Conservation (phyloP, 2,329 filamentous ascomycete species). For the Cryphonectria parasitica region DNA sequence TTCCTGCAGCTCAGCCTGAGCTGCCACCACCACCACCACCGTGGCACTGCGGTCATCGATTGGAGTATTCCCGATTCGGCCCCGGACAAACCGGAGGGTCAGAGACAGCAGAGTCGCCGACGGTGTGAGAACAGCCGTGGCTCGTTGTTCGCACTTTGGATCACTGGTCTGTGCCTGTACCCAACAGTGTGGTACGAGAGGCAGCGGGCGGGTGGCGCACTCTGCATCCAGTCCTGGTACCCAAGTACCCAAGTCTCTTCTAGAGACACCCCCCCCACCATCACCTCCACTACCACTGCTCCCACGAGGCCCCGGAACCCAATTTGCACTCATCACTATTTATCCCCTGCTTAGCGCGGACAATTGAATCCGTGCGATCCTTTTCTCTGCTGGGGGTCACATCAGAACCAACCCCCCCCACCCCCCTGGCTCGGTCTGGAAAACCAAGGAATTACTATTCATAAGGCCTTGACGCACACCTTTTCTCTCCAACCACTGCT, state of each 20-base stretch:
- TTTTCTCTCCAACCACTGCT: conserved; percentile 25
- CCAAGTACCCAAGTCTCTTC: conserved; percentile 20
- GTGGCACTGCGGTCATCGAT: conserved; percentile 7
- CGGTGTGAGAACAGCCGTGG: conserved; percentile 28
- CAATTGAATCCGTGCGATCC: conserved; percentile 9
- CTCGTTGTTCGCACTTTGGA: conserved; percentile 27
- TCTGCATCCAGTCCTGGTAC: neutral
- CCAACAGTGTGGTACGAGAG: neutral
- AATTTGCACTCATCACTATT: conserved; percentile 5
- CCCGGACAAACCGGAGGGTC: conserved; percentile 9
- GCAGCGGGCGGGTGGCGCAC: conserved; percentile 7
- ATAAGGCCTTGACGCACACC: conserved; percentile 30
- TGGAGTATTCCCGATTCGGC: conserved; percentile 7
- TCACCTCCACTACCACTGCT: neutral
- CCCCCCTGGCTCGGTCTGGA: neutral
- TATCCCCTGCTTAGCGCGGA: conserved; percentile 18
- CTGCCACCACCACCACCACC: neutral
- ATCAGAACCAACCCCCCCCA: conserved; percentile 6
- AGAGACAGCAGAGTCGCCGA: conserved; percentile 10
- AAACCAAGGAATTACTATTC: conserved; percentile 19
- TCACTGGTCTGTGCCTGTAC: conserved; percentile 30
- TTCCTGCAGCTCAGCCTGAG: conserved; percentile 19
- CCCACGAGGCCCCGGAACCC: conserved; percentile 23
- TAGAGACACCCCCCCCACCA: conserved; percentile 33
- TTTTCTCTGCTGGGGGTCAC: neutral